Evolutionary conservation across 257 asterid species (phyloP).

Genomic region (Penstemon davidsonii): DNA sequence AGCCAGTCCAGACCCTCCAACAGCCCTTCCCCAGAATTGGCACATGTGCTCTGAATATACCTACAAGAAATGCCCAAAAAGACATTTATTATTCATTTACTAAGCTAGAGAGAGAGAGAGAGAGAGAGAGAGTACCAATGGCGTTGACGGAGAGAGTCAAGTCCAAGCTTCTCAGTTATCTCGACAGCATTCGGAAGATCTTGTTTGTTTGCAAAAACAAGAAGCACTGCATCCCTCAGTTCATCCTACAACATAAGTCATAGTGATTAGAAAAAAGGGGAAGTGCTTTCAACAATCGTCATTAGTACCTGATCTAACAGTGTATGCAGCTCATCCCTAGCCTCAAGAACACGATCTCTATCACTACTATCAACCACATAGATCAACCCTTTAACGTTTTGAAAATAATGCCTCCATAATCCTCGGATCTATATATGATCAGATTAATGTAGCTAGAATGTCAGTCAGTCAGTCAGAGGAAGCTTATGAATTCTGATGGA

Average conservation of each 20-base stretch:
- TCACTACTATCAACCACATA: slow-evolving; percentile 25
- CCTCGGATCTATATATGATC: slow-evolving; percentile 9
- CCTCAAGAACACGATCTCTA: slow-evolving; percentile 25
- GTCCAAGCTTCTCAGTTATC: slow-evolving; percentile 75
- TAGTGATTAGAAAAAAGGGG: not conserved
- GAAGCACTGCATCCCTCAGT: slow-evolving; percentile 72
- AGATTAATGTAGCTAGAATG: no score
- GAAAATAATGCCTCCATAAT: slow-evolving; percentile 22
- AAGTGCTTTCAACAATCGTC: not conserved
- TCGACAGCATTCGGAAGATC: slow-evolving; percentile 78
- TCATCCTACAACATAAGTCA: slow-evolving; percentile 47
- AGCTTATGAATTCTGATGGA: not conserved
- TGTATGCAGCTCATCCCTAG: slow-evolving; percentile 26
- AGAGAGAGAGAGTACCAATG: slow-evolving; percentile 41
- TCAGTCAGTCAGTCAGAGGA: no score
- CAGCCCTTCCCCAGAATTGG: slow-evolving; percentile 70
- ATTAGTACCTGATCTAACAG: slow-evolving; percentile 17
- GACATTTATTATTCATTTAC: not conserved
- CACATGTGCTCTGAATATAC: slow-evolving; percentile 78
- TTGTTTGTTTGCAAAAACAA: slow-evolving; percentile 70
- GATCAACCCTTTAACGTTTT: slow-evolving; percentile 24
- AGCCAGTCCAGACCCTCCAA: slow-evolving; percentile 78
- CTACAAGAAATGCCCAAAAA: slow-evolving; percentile 31
- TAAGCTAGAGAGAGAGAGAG: slow-evolving; percentile 10
- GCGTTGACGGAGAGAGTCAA: slow-evolving; percentile 71